Conservation (phyloP, 257 asterid genomes). For the Plantago elongata region DNA sequence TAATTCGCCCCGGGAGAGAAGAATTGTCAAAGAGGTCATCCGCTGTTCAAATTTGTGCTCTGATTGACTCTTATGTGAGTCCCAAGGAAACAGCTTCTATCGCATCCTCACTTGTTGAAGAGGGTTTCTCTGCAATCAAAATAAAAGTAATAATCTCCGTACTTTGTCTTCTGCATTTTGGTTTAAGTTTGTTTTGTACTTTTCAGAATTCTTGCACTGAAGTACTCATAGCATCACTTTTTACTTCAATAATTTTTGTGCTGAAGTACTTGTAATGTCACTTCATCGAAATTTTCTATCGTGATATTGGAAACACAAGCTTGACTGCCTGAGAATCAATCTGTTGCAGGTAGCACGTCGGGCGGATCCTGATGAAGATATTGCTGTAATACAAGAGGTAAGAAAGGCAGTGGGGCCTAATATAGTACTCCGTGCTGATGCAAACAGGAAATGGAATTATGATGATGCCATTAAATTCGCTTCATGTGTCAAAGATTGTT, state of each 20-base stretch:
- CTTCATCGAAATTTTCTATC: neutral
- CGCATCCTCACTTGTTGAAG: constrained; percentile 64
- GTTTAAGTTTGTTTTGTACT: neutral
- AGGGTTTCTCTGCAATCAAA: constrained; percentile 81
- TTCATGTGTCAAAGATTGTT: constrained; percentile 49
- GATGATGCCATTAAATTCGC: constrained; percentile 77
- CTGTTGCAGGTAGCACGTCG: constrained; percentile 71
- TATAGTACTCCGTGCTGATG: constrained; percentile 83
- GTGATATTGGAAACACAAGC: constrained; percentile 5
- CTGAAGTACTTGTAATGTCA: no score
- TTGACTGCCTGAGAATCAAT: neutral
- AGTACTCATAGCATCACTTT: no score
- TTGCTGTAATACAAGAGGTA: constrained; percentile 70
- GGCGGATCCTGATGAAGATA: constrained; percentile 66
- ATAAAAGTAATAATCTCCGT: constrained; percentile 48
- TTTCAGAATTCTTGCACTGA: neutral
- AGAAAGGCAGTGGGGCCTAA: constrained; percentile 66
- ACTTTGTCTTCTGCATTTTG: neutral
- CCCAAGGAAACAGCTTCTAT: constrained; percentile 65
- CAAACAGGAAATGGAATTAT: constrained; percentile 77
- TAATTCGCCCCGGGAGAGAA: constrained; percentile 46
- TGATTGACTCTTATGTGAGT: constrained; percentile 67
- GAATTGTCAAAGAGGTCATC: constrained; percentile 34
- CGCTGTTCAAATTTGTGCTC: constrained; percentile 69
- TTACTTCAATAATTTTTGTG: no score